phyloP scores from a whole-genome alignment of 176 grass and related monocot genomes.

The Pontederia crassipes region DNA sequence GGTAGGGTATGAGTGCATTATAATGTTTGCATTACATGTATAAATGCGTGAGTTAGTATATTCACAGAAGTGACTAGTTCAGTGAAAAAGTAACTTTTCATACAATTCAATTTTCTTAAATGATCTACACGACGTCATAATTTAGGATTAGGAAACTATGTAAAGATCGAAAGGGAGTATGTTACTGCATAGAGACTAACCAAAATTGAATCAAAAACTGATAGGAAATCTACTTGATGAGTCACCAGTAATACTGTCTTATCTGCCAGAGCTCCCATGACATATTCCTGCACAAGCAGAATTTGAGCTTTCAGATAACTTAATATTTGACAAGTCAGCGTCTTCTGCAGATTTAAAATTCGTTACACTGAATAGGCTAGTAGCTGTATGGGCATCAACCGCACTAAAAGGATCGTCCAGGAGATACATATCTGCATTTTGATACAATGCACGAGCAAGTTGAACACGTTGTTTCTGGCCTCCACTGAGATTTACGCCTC shows the following conservation, averaged over 20 bases:
- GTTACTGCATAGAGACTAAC: conserved; percentile 10
- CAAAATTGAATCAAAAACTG: conserved; percentile 64
- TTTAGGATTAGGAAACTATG: too few relatives aligned
- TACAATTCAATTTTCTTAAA: too few relatives aligned
- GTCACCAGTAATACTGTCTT: conserved; percentile 84
- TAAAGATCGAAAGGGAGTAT: too few relatives aligned
- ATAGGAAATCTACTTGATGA: conserved; percentile 93
- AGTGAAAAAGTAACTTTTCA: too few relatives aligned
- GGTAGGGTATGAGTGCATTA: not conserved
- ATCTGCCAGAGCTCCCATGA: conserved; percentile 63
- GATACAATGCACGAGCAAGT: conserved; percentile 82
- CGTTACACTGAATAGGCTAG: conserved; percentile 78
- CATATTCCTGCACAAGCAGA: conserved; percentile 55
- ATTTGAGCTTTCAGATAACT: conserved; percentile 4
- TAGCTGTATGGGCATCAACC: conserved; percentile 83
- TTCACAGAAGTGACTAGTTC: too few relatives aligned
- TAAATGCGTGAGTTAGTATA: too few relatives aligned
- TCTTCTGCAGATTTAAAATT: not conserved
- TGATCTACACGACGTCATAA: too few relatives aligned
- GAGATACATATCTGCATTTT: conserved; percentile 78
- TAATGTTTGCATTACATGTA: too few relatives aligned
- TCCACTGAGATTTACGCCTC: conserved; percentile 85
- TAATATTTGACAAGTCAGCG: not conserved
- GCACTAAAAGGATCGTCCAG: conserved; percentile 98
- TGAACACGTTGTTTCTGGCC: conserved; percentile 95